Conservation (phyloP, 164 flowering plant species). For the Berberis thunbergii region DNA sequence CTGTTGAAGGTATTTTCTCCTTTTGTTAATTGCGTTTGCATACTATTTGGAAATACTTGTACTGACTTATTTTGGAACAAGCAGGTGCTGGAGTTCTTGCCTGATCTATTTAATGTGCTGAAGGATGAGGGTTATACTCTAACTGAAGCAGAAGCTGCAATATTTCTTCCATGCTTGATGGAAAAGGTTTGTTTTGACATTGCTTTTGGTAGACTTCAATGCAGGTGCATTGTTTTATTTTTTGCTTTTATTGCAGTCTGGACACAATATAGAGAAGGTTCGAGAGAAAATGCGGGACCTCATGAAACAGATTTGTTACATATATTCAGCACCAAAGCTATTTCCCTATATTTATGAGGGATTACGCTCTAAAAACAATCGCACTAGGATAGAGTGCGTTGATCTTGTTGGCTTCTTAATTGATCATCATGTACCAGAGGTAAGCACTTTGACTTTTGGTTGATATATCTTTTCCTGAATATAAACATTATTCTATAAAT, state of each 20-base stretch:
- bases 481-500: not conserved
- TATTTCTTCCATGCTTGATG: constrained; percentile 88
- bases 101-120: constrained; percentile 69
- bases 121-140: constrained; percentile 61
- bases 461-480: not conserved
- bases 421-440: constrained; percentile 83
- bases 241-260: constrained; percentile 50
- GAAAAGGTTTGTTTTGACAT: constrained; percentile 60
- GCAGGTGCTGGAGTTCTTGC: constrained; percentile 91
- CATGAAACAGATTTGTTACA: constrained; percentile 55
- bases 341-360: constrained; percentile 91
- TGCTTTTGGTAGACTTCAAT: constrained; percentile 2
- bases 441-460: constrained; percentile 13
- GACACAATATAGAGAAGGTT: constrained; percentile 94
- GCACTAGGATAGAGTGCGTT: constrained; percentile 86
- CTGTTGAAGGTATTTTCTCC: constrained; percentile 60
- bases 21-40: not conserved
- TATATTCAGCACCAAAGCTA: constrained; percentile 66
- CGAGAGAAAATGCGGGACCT: constrained; percentile 90
- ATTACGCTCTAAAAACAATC: constrained; percentile 85
- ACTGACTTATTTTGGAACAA: not conserved
- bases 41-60: not conserved
- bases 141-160: constrained; percentile 93
- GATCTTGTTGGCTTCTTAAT: constrained; percentile 80
- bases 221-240: not conserved